phyloP scores from a whole-genome alignment of 1,139 yeast genomes.

The Debaryomyces singareniensis region DNA sequence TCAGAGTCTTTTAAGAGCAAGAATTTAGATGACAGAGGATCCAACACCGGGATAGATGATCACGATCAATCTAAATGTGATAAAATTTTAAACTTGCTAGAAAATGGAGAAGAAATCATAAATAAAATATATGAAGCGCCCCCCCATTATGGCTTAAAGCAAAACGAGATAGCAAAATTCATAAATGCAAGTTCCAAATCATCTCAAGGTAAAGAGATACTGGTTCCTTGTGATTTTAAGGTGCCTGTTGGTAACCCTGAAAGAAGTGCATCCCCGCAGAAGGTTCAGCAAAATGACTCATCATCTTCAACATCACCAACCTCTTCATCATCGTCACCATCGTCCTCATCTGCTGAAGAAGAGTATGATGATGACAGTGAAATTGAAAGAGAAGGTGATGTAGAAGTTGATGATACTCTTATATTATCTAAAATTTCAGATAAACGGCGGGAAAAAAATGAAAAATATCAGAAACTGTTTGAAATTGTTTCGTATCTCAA shows the following conservation, averaged over 20 bases:
- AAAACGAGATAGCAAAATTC: too few relatives aligned
- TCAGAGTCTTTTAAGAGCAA: too few relatives aligned
- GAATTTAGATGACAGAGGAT: not conserved
- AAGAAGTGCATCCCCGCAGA: too few relatives aligned
- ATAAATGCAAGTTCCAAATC: too few relatives aligned
- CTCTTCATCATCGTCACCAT: not conserved
- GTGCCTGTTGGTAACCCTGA: too few relatives aligned
- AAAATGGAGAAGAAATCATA: slow-evolving; percentile 2
- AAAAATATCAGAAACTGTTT: slow-evolving; percentile 7
- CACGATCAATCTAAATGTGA: too few relatives aligned
- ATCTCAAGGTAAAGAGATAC: too few relatives aligned
- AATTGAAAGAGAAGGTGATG: slow-evolving; percentile 4
- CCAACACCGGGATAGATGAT: not conserved
- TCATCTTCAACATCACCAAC: not conserved
- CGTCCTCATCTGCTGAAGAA: not conserved
- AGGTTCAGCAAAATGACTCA: too few relatives aligned
- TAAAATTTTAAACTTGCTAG: not conserved
- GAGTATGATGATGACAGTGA: slow-evolving; percentile 2
- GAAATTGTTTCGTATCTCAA: slow-evolving; percentile 17
- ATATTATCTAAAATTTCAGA: slow-evolving; percentile 9
- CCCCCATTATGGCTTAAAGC: too few relatives aligned
- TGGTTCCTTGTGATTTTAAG: too few relatives aligned
- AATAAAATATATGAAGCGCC: too few relatives aligned
- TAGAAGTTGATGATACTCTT: slow-evolving; percentile 7
- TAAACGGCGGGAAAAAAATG: slow-evolving; percentile 6